phyloP scores from a whole-genome alignment of 2,329 filamentous ascomycete genomes.

The Monosporascus cannonballus region DNA sequence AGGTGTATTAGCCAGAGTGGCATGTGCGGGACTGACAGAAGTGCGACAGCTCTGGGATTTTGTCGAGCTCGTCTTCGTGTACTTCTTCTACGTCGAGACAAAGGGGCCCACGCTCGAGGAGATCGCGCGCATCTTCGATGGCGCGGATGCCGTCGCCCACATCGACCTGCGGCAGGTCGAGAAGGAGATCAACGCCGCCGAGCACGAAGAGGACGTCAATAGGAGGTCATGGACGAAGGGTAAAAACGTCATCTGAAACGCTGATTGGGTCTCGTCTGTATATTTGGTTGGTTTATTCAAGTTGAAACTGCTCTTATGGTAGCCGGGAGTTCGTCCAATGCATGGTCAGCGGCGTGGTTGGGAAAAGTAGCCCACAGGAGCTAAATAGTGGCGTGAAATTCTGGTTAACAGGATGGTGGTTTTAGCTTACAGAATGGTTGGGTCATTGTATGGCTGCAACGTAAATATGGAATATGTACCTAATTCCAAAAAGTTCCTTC shows the following conservation, averaged over 20 bases:
- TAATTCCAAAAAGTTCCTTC: too few species aligned
- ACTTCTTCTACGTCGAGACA: slow-evolving; percentile 64
- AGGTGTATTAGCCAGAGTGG: background rate
- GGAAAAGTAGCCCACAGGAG: too few species aligned
- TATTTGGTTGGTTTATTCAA: too few species aligned
- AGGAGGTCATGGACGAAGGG: slow-evolving; percentile 7
- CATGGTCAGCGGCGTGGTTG: too few species aligned
- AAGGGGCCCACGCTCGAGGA: slow-evolving; percentile 66
- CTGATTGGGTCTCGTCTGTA: background rate
- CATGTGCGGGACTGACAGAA: slow-evolving; percentile 1
- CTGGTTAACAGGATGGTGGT: too few species aligned
- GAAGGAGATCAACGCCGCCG: slow-evolving; percentile 40
- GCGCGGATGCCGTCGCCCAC: slow-evolving; percentile 50
- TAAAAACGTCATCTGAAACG: slow-evolving; percentile 2
- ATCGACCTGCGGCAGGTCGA: slow-evolving; percentile 50
- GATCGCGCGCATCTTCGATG: slow-evolving; percentile 65
- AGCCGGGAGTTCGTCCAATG: too few species aligned
- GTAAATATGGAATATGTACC: too few species aligned
- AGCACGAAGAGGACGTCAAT: slow-evolving; percentile 30
- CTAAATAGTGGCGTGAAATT: too few species aligned
- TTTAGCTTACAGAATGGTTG: too few species aligned
- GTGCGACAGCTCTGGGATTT: slow-evolving; percentile 47
- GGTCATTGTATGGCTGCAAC: too few species aligned
- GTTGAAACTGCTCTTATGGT: too few species aligned
- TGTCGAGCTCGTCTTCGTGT: slow-evolving; percentile 55